phyloP scores from a whole-genome alignment of 1,284 basidiomycete genomes.

The Vanrija sp. region DNA sequence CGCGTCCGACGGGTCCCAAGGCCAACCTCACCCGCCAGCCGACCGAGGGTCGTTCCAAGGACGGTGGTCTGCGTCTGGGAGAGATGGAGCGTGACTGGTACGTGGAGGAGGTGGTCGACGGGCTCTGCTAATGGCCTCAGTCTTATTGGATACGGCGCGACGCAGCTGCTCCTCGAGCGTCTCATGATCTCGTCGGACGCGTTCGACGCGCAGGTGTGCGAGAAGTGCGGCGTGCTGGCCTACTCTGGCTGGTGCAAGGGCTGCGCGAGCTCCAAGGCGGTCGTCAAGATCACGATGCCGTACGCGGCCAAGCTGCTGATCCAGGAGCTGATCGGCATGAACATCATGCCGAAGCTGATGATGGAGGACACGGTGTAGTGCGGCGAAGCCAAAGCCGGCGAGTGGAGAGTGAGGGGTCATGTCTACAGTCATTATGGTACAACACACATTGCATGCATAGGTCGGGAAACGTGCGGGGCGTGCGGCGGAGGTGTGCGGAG shows the following conservation, averaged over 20 bases:
- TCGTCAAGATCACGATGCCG: constrained; percentile 94
- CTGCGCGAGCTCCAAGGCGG: constrained; percentile 93
- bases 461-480: no score
- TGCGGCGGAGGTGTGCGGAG: no score
- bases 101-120: no score
- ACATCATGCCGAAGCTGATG: constrained; percentile 78
- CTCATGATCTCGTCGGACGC: constrained; percentile 98
- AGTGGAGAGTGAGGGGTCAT: no score
- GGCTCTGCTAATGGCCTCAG: constrained; percentile 44
- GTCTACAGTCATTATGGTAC: no score
- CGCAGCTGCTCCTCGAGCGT: constrained; percentile 89
- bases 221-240: constrained; percentile 91
- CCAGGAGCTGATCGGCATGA: constrained; percentile 97
- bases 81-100: constrained; percentile 97
- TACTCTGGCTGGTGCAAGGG: constrained; percentile 90
- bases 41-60: constrained; percentile 94
- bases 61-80: constrained; percentile 92
- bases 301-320: constrained; percentile 96
- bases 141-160: constrained; percentile 91
- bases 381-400: no score
- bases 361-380: constrained; percentile 56
- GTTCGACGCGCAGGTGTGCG: constrained; percentile 94
- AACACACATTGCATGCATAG: no score
- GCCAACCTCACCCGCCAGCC: constrained; percentile 96
- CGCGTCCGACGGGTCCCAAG: constrained; percentile 90